Evolutionary conservation across 108 stramenopile species (phyloP), one percentile per base, ranked within the genome.

Genomic region (Cyclostephanos invisitatus): DNA sequence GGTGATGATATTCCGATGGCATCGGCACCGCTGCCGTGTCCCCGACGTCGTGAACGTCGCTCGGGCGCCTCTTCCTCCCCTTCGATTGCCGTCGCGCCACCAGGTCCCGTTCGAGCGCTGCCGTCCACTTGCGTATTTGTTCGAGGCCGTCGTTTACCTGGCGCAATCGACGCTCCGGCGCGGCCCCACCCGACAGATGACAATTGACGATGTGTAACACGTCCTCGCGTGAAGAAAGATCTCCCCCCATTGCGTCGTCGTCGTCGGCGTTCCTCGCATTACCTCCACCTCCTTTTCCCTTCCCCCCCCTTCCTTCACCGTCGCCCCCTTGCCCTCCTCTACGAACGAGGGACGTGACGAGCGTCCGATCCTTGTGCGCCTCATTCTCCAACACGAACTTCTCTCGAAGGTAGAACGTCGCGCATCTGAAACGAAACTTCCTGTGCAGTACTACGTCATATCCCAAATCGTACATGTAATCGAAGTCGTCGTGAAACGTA

Each of bases 341-440:
- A n/a, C 50, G 55, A 24, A 68, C 72, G 47, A 96, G 90, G 25
- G 90, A 80, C 17, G 93, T 95, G 37, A 96, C 50, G 17, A 96
- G 65, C 25, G 84, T 85, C 35, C 95, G 73, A 81, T 96, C 95
- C 67, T 93, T 93, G 76, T 94, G 93, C 35, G 85, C 87, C n/a
- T 81, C 84, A 22, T 85, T 83, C 15, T 73, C 92, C 36, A 94
- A 56, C 46, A 75, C 64, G 51, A 83, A 82, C 61, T 84, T 74
- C 18, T 75, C 72, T 1, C 79, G 75, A 69, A 83, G 85, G 89
- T 88, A 96, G 78, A 96, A 96, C 15, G 95, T 96, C 3, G 93
- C 89, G 24, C 89, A 88, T 48, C 92, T 86, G 71, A 93, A 90
- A 25, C 89, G 83, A 25, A 89, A 89, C 68, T 84, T 85, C 55